Percentiles rank a stretch among this genome's conserved stretches.
Conservation (phyloP, 345 rosid species). For the Lepidium aucheri region DNA sequence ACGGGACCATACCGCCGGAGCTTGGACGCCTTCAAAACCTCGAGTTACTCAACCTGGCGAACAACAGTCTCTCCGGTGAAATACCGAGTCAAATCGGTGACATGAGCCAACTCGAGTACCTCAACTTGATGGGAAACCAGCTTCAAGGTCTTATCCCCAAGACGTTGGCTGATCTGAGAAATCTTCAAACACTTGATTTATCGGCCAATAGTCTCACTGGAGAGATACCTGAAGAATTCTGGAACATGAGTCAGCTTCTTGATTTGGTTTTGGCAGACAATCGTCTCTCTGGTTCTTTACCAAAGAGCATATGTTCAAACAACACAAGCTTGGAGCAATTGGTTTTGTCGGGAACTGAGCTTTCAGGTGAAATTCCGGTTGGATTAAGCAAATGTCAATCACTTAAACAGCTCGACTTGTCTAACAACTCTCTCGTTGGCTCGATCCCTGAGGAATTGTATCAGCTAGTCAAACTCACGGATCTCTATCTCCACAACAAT, state of each 20-base stretch:
- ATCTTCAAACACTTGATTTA: conserved; percentile 60
- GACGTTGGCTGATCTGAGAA: conserved; percentile 36
- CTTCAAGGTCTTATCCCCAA: conserved; percentile 59
- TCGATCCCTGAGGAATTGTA: conserved; percentile 53
- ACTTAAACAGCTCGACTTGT: conserved; percentile 65
- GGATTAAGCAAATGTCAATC: conserved; percentile 53
- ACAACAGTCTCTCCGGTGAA: conserved; percentile 67
- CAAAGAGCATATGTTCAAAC: conserved; percentile 49
- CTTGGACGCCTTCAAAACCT: conserved; percentile 48
- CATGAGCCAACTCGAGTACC: conserved; percentile 48
- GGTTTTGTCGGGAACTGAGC: conserved; percentile 44
- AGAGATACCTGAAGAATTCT: conserved; percentile 62
- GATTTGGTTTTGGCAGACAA: conserved; percentile 55
- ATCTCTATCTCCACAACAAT: conserved; percentile 86
- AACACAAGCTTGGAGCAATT: conserved; percentile 43
- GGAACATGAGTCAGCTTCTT: conserved; percentile 55
- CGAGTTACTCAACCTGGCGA: conserved; percentile 51
- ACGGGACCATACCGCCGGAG: conserved; percentile 65
- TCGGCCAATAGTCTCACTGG: conserved; percentile 66
- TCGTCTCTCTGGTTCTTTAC: conserved; percentile 48
- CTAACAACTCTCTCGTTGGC: conserved; percentile 66
- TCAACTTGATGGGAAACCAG: conserved; percentile 61
- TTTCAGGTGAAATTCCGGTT: conserved; percentile 61
- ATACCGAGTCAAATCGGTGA: conserved; percentile 57
- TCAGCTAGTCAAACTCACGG: conserved; percentile 39